Evolutionary conservation across 257 asterid genomes (phyloP).

Genomic region (Ligustrum vulgare): DNA sequence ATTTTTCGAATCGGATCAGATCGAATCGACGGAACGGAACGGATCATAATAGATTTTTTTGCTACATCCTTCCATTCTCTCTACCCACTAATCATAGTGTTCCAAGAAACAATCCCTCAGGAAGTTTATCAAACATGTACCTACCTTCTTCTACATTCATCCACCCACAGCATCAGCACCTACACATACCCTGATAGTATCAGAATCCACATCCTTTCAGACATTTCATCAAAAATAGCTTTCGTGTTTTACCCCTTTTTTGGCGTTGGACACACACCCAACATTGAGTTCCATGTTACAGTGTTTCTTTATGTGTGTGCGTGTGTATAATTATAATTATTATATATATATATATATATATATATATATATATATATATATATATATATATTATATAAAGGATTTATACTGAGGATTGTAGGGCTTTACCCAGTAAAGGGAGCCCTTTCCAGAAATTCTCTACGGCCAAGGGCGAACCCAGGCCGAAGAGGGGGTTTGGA

Average conservation of each 20-base stretch:
- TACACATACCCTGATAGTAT: constrained; percentile 61
- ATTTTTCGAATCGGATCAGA: too few relatives aligned
- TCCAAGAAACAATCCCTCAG: constrained; percentile 69
- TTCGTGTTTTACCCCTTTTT: constrained; percentile 56
- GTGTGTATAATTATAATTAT: too few relatives aligned
- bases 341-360: too few relatives aligned
- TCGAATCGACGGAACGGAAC: too few relatives aligned
- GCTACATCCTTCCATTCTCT: constrained; percentile 50
- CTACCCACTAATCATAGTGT: constrained; percentile 88
- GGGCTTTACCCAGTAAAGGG: not conserved
- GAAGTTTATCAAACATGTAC: constrained; percentile 63
- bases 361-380: too few relatives aligned
- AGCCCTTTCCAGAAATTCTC: constrained; percentile 10
- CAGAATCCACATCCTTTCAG: constrained; percentile 62
- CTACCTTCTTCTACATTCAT: constrained; percentile 52
- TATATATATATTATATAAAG: not conserved
- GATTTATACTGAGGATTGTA: not conserved
- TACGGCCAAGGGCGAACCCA: not conserved
- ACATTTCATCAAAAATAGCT: constrained; percentile 74
- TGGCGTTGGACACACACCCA: constrained; percentile 54
- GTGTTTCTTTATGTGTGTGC: too few relatives aligned
- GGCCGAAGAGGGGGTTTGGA: constrained; percentile 4
- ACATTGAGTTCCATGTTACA: constrained; percentile 84
- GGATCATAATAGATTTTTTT: too few relatives aligned
- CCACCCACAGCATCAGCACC: constrained; percentile 48